A percentile compares a stretch with the other conserved stretches of the same genome.
These are phyloP conservation scores for Verbascum thapsus DNA, from an alignment of 257 asterid species.

Conservation along the genomic window DNA sequence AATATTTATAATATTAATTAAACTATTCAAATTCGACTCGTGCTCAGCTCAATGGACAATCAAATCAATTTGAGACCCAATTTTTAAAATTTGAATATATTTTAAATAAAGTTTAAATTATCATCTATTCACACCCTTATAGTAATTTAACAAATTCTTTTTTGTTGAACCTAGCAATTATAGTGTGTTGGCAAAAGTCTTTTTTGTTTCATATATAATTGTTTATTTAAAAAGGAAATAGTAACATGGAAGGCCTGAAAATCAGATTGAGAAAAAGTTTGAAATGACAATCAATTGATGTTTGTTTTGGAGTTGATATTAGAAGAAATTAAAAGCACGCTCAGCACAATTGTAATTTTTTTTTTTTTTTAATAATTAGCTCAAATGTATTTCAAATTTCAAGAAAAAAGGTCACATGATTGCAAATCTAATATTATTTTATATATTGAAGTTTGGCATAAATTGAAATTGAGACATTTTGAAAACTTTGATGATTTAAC, in stretches of 20 bases:
- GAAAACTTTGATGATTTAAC: conserved; percentile 20
- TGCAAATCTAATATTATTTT: conserved; percentile 5
- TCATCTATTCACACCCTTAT: no score
- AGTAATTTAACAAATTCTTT: background rate
- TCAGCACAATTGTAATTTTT: conserved; percentile 5
- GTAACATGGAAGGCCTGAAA: conserved; percentile 39
- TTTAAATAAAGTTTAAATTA: no score
- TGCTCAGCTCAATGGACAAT: no score
- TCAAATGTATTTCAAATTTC: conserved; percentile 25
- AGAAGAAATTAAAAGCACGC: conserved; percentile 12
- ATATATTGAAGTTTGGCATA: conserved; percentile 16
- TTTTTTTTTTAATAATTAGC: no score
- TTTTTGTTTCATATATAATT: conserved; percentile 24
- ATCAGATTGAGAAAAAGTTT: conserved; percentile 29
- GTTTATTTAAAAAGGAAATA: conserved; percentile 12
- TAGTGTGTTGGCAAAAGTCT: conserved; percentile 3
- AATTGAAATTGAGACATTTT: conserved; percentile 16
- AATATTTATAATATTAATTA: no score
- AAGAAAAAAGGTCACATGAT: conserved; percentile 14
- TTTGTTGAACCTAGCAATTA: conserved; percentile 16
- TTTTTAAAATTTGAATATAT: no score
- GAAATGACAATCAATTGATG: conserved; percentile 29
- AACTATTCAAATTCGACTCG: no score
- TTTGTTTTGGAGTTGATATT: conserved; percentile 20
- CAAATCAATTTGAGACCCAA: no score